These are phyloP conservation scores for Boletus speciosus DNA, from an alignment of 768 basidiomycete genomes.

Conservation along the genomic window DNA sequence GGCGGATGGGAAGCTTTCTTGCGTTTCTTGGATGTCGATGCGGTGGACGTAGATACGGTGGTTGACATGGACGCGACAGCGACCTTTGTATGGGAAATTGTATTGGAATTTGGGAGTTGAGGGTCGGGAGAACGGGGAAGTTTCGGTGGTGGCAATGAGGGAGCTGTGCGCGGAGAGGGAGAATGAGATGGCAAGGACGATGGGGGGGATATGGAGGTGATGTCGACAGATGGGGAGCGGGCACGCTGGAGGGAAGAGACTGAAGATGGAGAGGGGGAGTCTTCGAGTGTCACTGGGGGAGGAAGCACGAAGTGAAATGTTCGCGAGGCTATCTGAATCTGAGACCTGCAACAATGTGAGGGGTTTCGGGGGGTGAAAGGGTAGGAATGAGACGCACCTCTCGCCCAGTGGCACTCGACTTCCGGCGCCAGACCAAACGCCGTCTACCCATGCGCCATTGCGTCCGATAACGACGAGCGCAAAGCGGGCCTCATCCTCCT, in stretches of 20 bases:
- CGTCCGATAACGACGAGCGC: slow-evolving; percentile 90
- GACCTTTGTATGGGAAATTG: slow-evolving; percentile 46
- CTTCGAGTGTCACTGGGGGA: slow-evolving; percentile 75
- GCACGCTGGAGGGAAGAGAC: slow-evolving; percentile 62
- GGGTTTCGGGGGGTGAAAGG: background rate
- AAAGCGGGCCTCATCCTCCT: slow-evolving; percentile 85
- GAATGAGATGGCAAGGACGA: slow-evolving; percentile 78
- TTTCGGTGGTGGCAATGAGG: slow-evolving; percentile 44
- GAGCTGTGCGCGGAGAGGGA: slow-evolving; percentile 53
- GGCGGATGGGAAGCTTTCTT: slow-evolving; percentile 52
- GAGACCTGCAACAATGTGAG: slow-evolving; percentile 55
- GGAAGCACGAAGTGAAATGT: slow-evolving; percentile 97
- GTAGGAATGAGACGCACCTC: slow-evolving; percentile 47
- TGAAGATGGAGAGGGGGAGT: slow-evolving; percentile 78
- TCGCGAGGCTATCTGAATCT: slow-evolving; percentile 95
- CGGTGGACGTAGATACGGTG: slow-evolving; percentile 6
- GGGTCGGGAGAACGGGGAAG: slow-evolving; percentile 45
- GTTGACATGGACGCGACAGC: slow-evolving; percentile 22
- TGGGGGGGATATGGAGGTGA: slow-evolving; percentile 77
- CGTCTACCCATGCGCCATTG: slow-evolving; percentile 98
- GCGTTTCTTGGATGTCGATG: slow-evolving; percentile 56
- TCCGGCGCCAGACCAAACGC: slow-evolving; percentile 90
- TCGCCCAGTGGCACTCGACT: slow-evolving; percentile 82
- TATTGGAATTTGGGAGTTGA: slow-evolving; percentile 61
- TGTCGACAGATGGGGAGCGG: slow-evolving; percentile 79